These are phyloP conservation scores for Trichoderma virens DNA, from an alignment of 495 filamentous ascomycete genomes.

Conservation along the genomic window DNA sequence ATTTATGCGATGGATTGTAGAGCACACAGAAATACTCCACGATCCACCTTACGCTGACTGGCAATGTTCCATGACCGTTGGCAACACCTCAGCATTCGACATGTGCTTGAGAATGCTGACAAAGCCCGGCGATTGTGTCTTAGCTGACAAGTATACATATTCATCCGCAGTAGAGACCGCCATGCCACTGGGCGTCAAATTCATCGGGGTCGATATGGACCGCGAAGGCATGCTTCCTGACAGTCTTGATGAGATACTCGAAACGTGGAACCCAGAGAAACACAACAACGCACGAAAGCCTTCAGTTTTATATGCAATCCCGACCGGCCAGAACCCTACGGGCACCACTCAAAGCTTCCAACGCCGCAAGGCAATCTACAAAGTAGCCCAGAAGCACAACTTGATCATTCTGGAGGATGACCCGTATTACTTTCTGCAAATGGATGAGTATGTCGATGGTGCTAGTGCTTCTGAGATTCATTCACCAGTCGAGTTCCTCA, in stretches of 20 bases:
- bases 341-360: constrained; percentile 61
- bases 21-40: not conserved
- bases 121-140: not conserved
- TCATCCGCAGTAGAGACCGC: not conserved
- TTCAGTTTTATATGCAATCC: constrained; percentile 83
- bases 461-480: constrained; percentile 7
- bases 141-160: not conserved
- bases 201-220: constrained; percentile 68
- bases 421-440: constrained; percentile 91
- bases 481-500: constrained; percentile 72
- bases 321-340: constrained; percentile 89
- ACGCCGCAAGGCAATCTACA: constrained; percentile 71
- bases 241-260: constrained; percentile 67
- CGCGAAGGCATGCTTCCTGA: constrained; percentile 66
- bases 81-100: not conserved
- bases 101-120: constrained; percentile 1
- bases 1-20: not conserved
- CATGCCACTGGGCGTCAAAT: constrained; percentile 50
- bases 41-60: not conserved
- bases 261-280: constrained; percentile 61
- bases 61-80: constrained; percentile 4
- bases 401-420: constrained; percentile 92
- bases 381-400: constrained; percentile 73
- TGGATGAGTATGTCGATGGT: constrained; percentile 42
- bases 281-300: constrained; percentile 59